Evolutionary conservation across 345 rosid genomes (phyloP), one percentile per base, ranked within the genome.

Genomic region (Populus deltoides): DNA sequence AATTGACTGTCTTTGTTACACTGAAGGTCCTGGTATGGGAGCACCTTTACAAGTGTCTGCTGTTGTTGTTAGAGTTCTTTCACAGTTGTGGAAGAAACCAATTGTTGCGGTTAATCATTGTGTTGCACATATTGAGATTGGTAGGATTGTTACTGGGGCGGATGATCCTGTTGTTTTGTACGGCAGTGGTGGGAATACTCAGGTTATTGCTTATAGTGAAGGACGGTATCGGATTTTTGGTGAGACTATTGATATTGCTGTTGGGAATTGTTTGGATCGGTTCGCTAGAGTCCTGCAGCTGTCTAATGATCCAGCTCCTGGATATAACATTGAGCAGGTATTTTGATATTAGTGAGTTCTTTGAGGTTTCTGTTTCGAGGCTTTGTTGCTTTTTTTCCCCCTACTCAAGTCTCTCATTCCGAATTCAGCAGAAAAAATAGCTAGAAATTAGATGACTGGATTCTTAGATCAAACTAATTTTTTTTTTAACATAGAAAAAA

Each of bases 101-200:
- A 83, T 94, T 83, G 92, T 92, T 55, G 97, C 88, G 0, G 97
- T 94, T 71, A 97, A 97, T 79, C 99, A 97, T 57, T 97, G 99
- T 36, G 99, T 97, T 71, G 99, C 98, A 0, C 99, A 96, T 78
- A 94, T 94, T 69, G 99, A 97, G 89, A 97, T 97, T 98, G 98
- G 97, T 38, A 86, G 98, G 86, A 85, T 97, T 51, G 97, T 96
- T 62, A 96, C 98, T 9, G 97, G 97, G 62, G 97, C 98, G 1
- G 90, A 81, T 84, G 99, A 92, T 68, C 99, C 98, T 22, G 97
- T 94, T 75, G 98, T 94, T 36, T 63, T 97, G 86, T 97, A 97
- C 83, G 99, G 92, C 22, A 97, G 99, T 49, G 99, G 99, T 65
- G 98, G 99, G 67, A 97, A 97, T 79, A 97, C 99, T n/a, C 97